Percentiles rank a stretch among this genome's conserved stretches.
These are phyloP conservation scores for Yarrowia galli DNA, from an alignment of 1,139 yeast species.

Conservation along the genomic window DNA sequence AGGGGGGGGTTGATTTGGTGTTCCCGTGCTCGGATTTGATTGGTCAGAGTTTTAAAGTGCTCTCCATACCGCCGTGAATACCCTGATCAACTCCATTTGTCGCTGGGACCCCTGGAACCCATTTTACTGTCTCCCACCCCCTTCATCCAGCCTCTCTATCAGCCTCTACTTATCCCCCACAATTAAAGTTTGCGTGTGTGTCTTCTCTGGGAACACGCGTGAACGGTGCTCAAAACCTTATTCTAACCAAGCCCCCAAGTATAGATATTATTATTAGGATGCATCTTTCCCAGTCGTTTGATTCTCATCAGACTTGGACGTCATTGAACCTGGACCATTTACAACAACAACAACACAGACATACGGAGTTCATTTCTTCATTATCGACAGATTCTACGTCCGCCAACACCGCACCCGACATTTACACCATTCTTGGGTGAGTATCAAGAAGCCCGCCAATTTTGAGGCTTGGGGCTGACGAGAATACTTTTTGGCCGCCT, in stretches of 20 bases:
- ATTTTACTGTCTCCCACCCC: no score
- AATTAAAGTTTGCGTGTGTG: background rate
- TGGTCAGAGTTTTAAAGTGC: background rate
- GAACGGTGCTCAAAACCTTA: slow-evolving; percentile 21
- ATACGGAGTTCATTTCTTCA: no score
- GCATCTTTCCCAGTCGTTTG: slow-evolving; percentile 25
- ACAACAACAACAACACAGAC: no score
- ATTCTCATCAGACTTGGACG: no score
- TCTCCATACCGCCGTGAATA: background rate
- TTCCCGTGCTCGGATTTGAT: no score
- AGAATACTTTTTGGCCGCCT: background rate
- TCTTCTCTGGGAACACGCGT: slow-evolving; percentile 8
- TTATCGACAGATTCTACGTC: no score
- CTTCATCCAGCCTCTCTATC: background rate
- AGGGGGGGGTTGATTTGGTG: background rate
- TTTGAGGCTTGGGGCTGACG: background rate
- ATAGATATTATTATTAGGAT: slow-evolving; percentile 34
- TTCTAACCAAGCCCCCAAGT: slow-evolving; percentile 6
- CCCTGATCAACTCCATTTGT: no score
- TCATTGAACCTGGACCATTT: no score
- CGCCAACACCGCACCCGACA: no score
- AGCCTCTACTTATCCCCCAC: no score
- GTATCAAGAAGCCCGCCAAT: no score
- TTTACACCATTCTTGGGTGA: slow-evolving; percentile 29
- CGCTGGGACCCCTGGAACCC: no score